A percentile compares a stretch with the other conserved stretches of the same genome.
Evolutionary conservation across 2,329 filamentous ascomycete genomes (phyloP).

Genomic region (Fusarium sp.): DNA sequence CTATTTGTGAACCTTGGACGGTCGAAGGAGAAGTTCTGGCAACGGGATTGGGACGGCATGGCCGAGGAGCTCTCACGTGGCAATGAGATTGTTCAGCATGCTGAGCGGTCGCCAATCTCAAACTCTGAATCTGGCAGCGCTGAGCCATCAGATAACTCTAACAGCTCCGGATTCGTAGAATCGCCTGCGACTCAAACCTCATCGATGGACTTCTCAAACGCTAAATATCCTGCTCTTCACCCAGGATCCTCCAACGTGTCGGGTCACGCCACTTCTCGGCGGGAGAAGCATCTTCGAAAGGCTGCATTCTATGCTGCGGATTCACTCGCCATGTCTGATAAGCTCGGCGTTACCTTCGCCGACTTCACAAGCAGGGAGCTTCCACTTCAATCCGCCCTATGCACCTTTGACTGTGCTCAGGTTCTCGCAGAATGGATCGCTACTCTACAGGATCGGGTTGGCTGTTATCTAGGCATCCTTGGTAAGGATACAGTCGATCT

Average conservation of each 20-base stretch:
- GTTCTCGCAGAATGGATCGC: conserved; percentile 95
- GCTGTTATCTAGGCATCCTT: conserved; percentile 86
- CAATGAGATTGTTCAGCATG: conserved; percentile 79
- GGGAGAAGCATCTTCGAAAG: conserved; percentile 89
- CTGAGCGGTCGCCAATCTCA: conserved; percentile 70
- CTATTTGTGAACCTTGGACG: conserved; percentile 93
- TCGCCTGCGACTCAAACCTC: conserved; percentile 64
- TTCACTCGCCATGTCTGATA: conserved; percentile 88
- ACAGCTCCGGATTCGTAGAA: conserved; percentile 62
- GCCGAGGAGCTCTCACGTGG: conserved; percentile 86
- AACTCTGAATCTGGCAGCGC: conserved; percentile 59
- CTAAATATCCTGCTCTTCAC: conserved; percentile 52
- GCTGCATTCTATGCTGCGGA: conserved; percentile 97
- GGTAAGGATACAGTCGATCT: conserved; percentile 86
- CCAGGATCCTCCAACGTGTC: conserved; percentile 45
- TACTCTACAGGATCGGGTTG: conserved; percentile 93
- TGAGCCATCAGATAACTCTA: conserved; percentile 62
- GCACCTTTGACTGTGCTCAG: conserved; percentile 92
- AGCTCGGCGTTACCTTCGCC: conserved; percentile 84
- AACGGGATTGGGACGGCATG: conserved; percentile 92
- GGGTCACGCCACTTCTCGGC: conserved; percentile 69
- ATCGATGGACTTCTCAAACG: conserved; percentile 60
- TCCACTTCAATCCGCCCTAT: conserved; percentile 90
- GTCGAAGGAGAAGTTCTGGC: conserved; percentile 94
- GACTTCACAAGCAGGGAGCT: conserved; percentile 87